Base-by-base conservation (phyloP, 805 yeast genomes). In the Saccharomycopsis oosterbeekiorum region DNA sequence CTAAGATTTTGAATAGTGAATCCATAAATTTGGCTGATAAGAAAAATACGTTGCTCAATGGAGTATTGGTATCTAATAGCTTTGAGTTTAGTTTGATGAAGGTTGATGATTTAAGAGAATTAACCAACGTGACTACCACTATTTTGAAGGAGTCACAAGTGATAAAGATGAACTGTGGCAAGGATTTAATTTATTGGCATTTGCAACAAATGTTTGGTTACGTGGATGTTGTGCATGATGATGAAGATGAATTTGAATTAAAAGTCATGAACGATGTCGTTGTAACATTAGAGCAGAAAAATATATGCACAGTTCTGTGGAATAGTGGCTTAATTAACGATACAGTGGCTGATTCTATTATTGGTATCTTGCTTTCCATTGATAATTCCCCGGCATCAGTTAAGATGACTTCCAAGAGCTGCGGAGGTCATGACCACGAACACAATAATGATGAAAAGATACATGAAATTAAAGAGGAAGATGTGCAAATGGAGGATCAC, bases 301-400 rank as follows among this genome's bases (percentile, higher is more conserved):
- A 78, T 58, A 66, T 79, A 10, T 84, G 88, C 5, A 80, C 86
- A 0, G 84, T 93, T 14, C 96, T 89, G 71, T 94, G 99, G 99
- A 82, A 84, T 17, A 93, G 96, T 67, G 92, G 91, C 62, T 77
- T 89, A 61, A 83, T 91, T 75, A 92, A 88, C 64, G 99, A 94
- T 69, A 86, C 97, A 0, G 82, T 94, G 65, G 99, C 99, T 0
- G 99, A 94, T 69, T 86, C 97, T 15, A 88, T 91, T 0, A 82
- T 94, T 62, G 97, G 97, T 0, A 90, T 94, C 43, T 73, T 94
- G 39, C 80, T 93, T 73, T 89, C 96, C 55, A 94, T 93, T 51
- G 99, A 94, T 70, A 86, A 97, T 0, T 85, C 97, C 0, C 97
- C 97, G 11, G 96, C 97, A 1, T 89, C 97, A 6, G 96, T 94